These are phyloP conservation scores for Saccharum officinarum DNA, from an alignment of 176 grass and related monocot species.

Conservation along the genomic window DNA sequence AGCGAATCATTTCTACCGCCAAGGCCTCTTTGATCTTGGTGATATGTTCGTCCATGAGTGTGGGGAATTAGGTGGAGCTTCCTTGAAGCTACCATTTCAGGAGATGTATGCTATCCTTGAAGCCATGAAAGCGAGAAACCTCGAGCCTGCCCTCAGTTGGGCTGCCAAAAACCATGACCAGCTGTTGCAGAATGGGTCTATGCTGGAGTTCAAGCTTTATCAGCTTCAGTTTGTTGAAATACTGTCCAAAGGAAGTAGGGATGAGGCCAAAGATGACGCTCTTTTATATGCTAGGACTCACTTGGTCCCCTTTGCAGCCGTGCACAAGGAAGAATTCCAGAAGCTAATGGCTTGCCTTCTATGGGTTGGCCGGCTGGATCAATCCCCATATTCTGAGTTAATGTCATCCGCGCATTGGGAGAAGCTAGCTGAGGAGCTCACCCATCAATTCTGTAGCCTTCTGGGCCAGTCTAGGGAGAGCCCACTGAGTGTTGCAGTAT, in stretches of 20 bases:
- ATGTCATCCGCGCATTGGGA: constrained; percentile 64
- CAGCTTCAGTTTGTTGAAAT: constrained; percentile 80
- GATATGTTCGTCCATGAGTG: constrained; percentile 65
- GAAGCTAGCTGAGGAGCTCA: constrained; percentile 65
- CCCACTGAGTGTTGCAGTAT: constrained; percentile 56
- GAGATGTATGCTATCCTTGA: constrained; percentile 86
- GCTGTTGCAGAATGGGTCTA: constrained; percentile 61
- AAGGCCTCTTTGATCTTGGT: constrained; percentile 87
- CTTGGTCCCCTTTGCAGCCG: constrained; percentile 50
- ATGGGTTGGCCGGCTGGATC: constrained; percentile 66
- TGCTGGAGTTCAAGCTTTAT: constrained; percentile 89
- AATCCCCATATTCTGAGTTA: constrained; percentile 80
- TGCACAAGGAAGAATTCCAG: constrained; percentile 55
- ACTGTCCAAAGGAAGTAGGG: constrained; percentile 55
- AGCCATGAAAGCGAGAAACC: constrained; percentile 72
- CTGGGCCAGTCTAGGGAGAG: constrained; percentile 66
- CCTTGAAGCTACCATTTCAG: constrained; percentile 66
- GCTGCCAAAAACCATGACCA: constrained; percentile 60
- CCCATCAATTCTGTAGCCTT: constrained; percentile 72
- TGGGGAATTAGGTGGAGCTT: constrained; percentile 45
- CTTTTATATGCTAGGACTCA: constrained; percentile 64
- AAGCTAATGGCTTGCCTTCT: constrained; percentile 77
- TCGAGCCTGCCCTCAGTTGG: constrained; percentile 51
- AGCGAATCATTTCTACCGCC: constrained; percentile 76
- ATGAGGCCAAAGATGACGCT: constrained; percentile 44